Evolutionary conservation across 495 filamentous ascomycete genomes (phyloP).

Genomic region (Thermothielavioides terrestris): DNA sequence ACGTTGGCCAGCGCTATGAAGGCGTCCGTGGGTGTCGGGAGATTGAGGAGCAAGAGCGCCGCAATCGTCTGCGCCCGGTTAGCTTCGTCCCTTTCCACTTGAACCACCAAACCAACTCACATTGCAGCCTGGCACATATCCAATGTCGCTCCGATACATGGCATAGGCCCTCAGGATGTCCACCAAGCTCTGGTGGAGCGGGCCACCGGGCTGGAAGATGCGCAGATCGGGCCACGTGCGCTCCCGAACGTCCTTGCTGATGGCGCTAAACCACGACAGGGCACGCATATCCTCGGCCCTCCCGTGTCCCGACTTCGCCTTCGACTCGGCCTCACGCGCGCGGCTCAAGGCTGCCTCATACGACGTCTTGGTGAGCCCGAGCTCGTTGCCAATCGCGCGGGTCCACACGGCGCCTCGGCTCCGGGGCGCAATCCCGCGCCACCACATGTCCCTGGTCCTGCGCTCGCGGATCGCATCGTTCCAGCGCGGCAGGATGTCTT

Average conservation of each 20-base stretch:
- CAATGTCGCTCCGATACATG: constrained; percentile 91
- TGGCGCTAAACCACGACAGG: constrained; percentile 54
- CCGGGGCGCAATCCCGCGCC: constrained; percentile 76
- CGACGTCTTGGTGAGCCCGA: constrained; percentile 64
- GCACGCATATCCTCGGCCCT: constrained; percentile 39
- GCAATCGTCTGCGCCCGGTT: constrained; percentile 57
- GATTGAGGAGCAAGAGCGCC: constrained; percentile 76
- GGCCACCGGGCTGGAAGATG: constrained; percentile 71
- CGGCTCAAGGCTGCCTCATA: constrained; percentile 72
- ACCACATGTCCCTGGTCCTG: constrained; percentile 83
- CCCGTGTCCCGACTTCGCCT: constrained; percentile 34
- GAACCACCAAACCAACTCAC: constrained; percentile 37
- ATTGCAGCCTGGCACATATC: constrained; percentile 80
- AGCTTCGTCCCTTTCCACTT: constrained; percentile 2
- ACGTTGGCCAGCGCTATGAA: constrained; percentile 82
- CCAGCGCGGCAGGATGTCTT: constrained; percentile 82
- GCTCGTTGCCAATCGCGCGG: constrained; percentile 80
- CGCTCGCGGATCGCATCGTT: constrained; percentile 62
- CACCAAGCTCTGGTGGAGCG: constrained; percentile 63
- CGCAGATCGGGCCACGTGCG: constrained; percentile 70
- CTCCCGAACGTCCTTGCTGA: constrained; percentile 57
- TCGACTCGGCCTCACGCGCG: constrained; percentile 57
- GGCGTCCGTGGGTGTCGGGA: constrained; percentile 58
- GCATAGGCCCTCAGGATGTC: constrained; percentile 83
- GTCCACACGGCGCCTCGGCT: constrained; percentile 79